These are phyloP conservation scores for Scedosporium apiospermum DNA, from an alignment of 2,329 filamentous ascomycete genomes.

Conservation along the genomic window DNA sequence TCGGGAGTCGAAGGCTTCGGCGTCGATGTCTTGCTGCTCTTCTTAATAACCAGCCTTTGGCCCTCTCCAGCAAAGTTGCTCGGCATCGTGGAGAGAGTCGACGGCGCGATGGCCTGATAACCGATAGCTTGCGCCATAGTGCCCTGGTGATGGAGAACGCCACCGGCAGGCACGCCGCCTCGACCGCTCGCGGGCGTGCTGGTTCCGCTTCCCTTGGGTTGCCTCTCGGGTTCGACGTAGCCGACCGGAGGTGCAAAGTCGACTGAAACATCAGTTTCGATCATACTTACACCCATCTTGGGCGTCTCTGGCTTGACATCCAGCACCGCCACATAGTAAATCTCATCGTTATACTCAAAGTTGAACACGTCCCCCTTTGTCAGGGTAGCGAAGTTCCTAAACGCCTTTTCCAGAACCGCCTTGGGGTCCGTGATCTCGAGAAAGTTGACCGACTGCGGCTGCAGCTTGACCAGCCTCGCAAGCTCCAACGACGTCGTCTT, in stretches of 20 bases:
- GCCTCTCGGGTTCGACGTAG: constrained; percentile 76
- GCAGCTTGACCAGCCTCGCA: constrained; percentile 88
- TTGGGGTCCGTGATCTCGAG: constrained; percentile 96
- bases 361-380: constrained; percentile 93
- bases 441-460: constrained; percentile 87
- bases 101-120: constrained; percentile 81
- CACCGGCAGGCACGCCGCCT: constrained; percentile 58
- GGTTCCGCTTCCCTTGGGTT: constrained; percentile 56
- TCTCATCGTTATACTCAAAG: constrained; percentile 90
- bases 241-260: constrained; percentile 92
- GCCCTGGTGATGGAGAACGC: constrained; percentile 72
- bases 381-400: constrained; percentile 89
- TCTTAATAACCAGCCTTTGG: constrained; percentile 75
- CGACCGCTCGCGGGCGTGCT: constrained; percentile 68
- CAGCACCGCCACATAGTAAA: constrained; percentile 86
- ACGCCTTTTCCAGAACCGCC: constrained; percentile 91
- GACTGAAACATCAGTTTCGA: constrained; percentile 93
- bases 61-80: constrained; percentile 76
- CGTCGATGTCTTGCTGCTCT: constrained; percentile 58
- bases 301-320: constrained; percentile 82
- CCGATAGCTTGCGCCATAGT: constrained; percentile 98
- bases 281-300: constrained; percentile 82
- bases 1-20: constrained; percentile 68
- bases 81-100: constrained; percentile 54
- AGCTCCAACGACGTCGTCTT: constrained; percentile 89